phyloP scores from a whole-genome alignment of 352 stramenopile species.

The Paralagenidium karlingii region DNA sequence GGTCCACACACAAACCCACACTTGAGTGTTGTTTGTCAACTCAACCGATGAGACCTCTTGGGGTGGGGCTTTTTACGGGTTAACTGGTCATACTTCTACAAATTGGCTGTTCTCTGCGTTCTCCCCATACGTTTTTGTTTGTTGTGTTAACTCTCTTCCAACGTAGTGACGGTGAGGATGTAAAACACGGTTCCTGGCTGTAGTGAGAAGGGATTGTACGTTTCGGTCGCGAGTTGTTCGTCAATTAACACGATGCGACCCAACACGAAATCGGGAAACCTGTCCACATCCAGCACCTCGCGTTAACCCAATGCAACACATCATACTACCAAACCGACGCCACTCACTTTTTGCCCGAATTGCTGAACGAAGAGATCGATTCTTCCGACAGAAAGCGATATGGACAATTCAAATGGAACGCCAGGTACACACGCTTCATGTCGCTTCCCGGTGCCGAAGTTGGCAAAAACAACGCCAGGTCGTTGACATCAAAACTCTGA shows the following conservation, averaged over 20 bases:
- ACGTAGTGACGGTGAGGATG: conserved; percentile 70
- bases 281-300: conserved; percentile 6
- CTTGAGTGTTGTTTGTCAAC: too few species aligned
- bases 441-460: conserved; percentile 70
- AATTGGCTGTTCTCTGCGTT: too few species aligned
- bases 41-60: too few species aligned
- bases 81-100: too few species aligned
- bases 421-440: conserved; percentile 67
- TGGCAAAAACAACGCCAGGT: conserved; percentile 73
- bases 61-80: too few species aligned
- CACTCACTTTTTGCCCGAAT: conserved; percentile 56
- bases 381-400: conserved; percentile 81
- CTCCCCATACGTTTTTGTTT: too few species aligned
- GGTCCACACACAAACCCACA: too few species aligned
- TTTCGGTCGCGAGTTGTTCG: conserved; percentile 66
- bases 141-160: conserved; percentile 77
- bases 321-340: background rate
- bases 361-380: conserved; percentile 82
- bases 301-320: background rate
- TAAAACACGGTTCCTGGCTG: conserved; percentile 76
- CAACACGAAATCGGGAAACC: conserved; percentile 82
- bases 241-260: conserved; percentile 81
- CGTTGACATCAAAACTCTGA: conserved; percentile 67
- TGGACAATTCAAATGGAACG: conserved; percentile 76
- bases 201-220: conserved; percentile 70